phyloP scores from a whole-genome alignment of 768 basidiomycete species.

The Trametes villosa region DNA sequence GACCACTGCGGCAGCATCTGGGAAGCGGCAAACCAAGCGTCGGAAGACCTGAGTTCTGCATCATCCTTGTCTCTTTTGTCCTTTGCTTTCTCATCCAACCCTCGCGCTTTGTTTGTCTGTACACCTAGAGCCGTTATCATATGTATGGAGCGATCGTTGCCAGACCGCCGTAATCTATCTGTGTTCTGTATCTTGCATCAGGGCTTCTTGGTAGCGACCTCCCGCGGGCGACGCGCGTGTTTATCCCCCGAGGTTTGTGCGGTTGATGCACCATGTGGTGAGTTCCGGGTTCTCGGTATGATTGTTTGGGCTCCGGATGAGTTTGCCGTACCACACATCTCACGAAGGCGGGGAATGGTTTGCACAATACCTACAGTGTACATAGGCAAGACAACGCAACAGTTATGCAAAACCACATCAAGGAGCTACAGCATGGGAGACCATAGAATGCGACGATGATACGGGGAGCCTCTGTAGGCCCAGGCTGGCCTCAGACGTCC shows the following conservation, averaged over 20 bases:
- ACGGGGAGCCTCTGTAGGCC: no score
- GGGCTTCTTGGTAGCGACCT: background rate
- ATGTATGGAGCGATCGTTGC: conserved; percentile 10
- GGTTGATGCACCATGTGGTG: no score
- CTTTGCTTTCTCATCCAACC: background rate
- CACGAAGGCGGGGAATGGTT: no score
- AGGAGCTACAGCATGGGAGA: no score
- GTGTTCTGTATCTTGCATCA: background rate
- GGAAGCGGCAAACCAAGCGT: conserved; percentile 63
- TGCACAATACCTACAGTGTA: no score
- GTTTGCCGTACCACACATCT: no score
- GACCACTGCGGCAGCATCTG: conserved; percentile 46
- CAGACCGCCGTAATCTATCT: conserved; percentile 9
- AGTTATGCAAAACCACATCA: no score
- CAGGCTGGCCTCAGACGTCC: no score
- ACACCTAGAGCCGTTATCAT: conserved; percentile 7
- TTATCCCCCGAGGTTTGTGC: background rate
- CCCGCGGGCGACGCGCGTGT: background rate
- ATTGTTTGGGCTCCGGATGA: background rate
- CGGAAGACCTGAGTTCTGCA: conserved; percentile 13
- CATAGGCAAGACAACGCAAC: no score
- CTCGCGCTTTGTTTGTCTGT: conserved; percentile 10
- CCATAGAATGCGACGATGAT: no score
- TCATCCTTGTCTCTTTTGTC: background rate
- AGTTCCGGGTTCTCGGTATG: no score